Percentiles rank a stretch among this genome's conserved stretches.
Evolutionary conservation across 179 eudicot species (phyloP).

Genomic region (Beta corolliflora): DNA sequence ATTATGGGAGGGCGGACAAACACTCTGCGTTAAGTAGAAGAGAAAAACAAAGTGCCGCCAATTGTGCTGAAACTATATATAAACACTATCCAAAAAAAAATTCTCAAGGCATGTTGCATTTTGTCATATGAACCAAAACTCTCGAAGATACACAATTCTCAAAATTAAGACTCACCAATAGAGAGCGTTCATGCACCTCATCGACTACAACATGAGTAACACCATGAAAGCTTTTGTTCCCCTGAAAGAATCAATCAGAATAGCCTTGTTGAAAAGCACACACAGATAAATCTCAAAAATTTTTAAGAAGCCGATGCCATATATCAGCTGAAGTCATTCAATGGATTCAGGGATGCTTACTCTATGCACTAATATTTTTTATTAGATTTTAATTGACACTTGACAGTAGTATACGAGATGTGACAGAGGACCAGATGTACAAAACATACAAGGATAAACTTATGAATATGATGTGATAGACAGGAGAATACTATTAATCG

Average conservation of each 20-base stretch:
- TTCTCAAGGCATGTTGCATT: not conserved
- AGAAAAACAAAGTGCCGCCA: not conserved
- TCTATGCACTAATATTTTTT: not conserved
- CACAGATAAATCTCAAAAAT: not conserved
- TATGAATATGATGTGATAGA: not conserved
- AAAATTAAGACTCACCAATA: conserved; percentile 68
- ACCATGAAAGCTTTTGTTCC: conserved; percentile 73
- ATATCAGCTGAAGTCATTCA: not conserved
- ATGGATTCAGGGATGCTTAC: not conserved
- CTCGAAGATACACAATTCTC: not conserved
- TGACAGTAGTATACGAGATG: not conserved
- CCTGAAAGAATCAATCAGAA: conserved; percentile 45
- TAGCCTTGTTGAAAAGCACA: not conserved
- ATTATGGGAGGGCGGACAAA: not conserved
- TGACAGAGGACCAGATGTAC: not conserved
- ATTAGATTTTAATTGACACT: not conserved
- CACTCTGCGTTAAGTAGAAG: not conserved
- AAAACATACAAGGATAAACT: not conserved
- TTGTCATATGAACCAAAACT: not conserved
- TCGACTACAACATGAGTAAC: conserved; percentile 94
- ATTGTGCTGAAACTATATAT: not conserved
- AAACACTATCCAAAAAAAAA: not conserved
- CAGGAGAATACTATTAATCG: not conserved
- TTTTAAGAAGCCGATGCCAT: not conserved
- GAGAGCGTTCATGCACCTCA: conserved; percentile 97